phyloP scores from a whole-genome alignment of 768 basidiomycete species.

The Rubroboletus pulcherrimus region DNA sequence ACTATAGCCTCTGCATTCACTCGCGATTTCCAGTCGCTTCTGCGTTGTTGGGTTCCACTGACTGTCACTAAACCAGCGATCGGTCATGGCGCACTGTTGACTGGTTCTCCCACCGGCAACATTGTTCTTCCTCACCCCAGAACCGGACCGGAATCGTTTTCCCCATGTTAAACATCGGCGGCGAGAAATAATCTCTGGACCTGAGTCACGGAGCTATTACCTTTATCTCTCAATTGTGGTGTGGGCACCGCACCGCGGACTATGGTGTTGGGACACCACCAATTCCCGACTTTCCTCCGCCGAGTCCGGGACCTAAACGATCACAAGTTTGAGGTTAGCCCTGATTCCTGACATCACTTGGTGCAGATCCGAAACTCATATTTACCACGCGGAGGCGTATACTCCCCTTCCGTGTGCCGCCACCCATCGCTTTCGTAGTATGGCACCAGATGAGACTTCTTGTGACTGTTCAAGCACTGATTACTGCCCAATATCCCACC shows the following conservation, averaged over 20 bases:
- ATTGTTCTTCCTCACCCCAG: too few relatives aligned
- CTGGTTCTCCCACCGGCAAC: neutral
- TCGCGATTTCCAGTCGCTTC: too few relatives aligned
- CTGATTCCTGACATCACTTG: neutral
- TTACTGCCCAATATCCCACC: too few relatives aligned
- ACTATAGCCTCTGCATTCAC: neutral
- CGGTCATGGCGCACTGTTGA: neutral
- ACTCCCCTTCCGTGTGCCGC: neutral
- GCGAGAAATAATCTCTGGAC: neutral
- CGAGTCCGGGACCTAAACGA: neutral
- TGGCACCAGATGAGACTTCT: neutral
- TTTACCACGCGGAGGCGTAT: neutral
- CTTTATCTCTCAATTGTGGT: neutral
- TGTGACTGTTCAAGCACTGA: too few relatives aligned
- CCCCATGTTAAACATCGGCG: neutral
- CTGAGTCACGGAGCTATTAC: too few relatives aligned
- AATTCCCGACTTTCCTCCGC: neutral
- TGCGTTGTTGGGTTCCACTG: too few relatives aligned
- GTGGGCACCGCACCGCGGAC: neutral
- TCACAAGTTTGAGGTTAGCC: neutral
- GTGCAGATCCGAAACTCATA: too few relatives aligned
- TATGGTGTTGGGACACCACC: neutral
- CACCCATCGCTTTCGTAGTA: neutral
- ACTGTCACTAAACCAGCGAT: too few relatives aligned
- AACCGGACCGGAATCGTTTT: too few relatives aligned